These are phyloP conservation scores for Cyberlindnera xishuangbannaensis DNA, from an alignment of 805 yeast genomes.

Conservation along the genomic window DNA sequence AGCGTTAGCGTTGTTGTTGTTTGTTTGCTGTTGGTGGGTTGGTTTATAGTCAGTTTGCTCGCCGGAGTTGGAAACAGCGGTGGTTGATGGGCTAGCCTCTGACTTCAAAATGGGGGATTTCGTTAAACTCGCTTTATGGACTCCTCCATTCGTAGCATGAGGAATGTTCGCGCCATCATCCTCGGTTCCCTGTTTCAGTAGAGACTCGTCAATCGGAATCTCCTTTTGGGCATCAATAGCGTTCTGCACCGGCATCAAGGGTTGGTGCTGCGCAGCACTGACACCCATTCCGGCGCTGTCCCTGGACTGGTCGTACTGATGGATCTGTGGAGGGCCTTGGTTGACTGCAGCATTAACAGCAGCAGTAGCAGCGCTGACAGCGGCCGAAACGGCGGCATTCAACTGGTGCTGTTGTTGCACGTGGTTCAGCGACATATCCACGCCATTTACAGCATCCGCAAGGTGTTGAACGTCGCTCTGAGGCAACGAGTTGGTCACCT, in stretches of 20 bases:
- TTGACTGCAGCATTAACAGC: no score
- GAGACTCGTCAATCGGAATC: slow-evolving; percentile 18
- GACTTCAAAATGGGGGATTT: slow-evolving; percentile 19
- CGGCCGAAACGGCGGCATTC: slow-evolving; percentile 6
- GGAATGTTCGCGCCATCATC: slow-evolving; percentile 4
- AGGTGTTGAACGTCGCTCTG: slow-evolving; percentile 8
- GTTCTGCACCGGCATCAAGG: slow-evolving; percentile 11
- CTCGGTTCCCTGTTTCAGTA: slow-evolving; percentile 13
- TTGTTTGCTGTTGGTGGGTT: slow-evolving; percentile 11
- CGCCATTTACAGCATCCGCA: slow-evolving; percentile 8
- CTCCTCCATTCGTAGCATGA: slow-evolving; percentile 6
- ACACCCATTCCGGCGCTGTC: slow-evolving; percentile 1
- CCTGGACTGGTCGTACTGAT: slow-evolving; percentile 17
- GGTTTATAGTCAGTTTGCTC: slow-evolving; percentile 15
- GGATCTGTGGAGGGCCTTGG: slow-evolving; percentile 18
- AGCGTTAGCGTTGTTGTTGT: slow-evolving; percentile 2
- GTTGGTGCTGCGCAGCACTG: slow-evolving; percentile 6
- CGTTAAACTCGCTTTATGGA: slow-evolving; percentile 14
- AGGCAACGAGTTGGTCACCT: slow-evolving; percentile 10
- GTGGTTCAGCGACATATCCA: slow-evolving; percentile 1
- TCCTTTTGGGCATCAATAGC: slow-evolving; percentile 12
- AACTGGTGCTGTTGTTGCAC: slow-evolving; percentile 11
- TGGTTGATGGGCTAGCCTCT: slow-evolving; percentile 11
- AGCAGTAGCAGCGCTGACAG: slow-evolving; percentile 6
- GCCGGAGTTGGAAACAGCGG: slow-evolving; percentile 10